Conservation (phyloP, 495 filamentous ascomycete genomes). For the Penicillium coffeae region DNA sequence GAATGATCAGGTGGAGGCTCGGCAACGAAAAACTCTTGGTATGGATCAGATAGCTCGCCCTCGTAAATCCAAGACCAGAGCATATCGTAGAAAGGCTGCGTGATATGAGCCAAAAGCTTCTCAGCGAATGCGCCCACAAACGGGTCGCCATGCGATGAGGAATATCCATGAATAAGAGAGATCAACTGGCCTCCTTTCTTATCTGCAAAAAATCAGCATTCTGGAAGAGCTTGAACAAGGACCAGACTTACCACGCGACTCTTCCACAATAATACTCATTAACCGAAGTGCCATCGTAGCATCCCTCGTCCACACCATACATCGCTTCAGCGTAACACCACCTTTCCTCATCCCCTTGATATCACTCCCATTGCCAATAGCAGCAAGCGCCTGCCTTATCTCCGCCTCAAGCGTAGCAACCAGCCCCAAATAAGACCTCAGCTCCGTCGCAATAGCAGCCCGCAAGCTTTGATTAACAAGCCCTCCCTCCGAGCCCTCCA, state of each 20-base stretch:
- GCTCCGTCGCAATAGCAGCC: conserved; percentile 80
- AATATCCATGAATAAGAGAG: conserved; percentile 88
- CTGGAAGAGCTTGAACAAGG: background rate
- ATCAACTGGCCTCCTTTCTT: conserved; percentile 93
- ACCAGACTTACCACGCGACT: conserved; percentile 62
- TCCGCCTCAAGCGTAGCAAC: conserved; percentile 93
- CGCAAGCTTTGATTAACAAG: conserved; percentile 89
- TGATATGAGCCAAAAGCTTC: conserved; percentile 82
- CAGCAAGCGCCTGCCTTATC: conserved; percentile 70
- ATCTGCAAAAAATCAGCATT: conserved; percentile 37
- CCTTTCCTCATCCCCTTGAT: conserved; percentile 70
- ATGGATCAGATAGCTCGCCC: conserved; percentile 93
- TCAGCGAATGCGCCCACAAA: conserved; percentile 94
- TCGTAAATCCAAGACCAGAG: conserved; percentile 97
- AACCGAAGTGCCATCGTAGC: conserved; percentile 94
- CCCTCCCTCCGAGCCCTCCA: conserved; percentile 65
- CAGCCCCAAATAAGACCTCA: conserved; percentile 87
- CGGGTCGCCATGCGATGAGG: conserved; percentile 89
- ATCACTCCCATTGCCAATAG: conserved; percentile 61
- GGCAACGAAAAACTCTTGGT: conserved; percentile 90
- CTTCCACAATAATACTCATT: conserved; percentile 90
- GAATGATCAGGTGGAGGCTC: conserved; percentile 64
- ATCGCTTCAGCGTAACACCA: conserved; percentile 93
- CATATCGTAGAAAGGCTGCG: conserved; percentile 96
- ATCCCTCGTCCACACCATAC: conserved; percentile 95